Evolutionary conservation across 2,329 filamentous ascomycete genomes (phyloP).

Genomic region (Dactylella cylindrospora): DNA sequence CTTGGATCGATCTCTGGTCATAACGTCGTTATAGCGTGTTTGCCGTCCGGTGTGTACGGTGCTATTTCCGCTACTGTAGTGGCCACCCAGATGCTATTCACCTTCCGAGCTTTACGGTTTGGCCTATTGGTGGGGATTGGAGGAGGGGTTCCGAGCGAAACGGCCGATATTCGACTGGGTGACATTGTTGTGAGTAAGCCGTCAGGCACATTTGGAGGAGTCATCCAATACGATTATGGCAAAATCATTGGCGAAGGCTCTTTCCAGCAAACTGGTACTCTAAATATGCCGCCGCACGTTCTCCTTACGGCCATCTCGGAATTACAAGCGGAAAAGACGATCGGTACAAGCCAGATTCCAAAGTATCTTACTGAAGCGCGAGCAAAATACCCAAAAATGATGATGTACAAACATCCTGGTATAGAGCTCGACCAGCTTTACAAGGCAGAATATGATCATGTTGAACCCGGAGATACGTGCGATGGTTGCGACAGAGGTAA

Average conservation of each 20-base stretch:
- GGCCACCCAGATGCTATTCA: not conserved
- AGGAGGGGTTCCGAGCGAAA: not conserved
- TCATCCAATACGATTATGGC: constrained; percentile 4
- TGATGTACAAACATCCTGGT: too few relatives aligned
- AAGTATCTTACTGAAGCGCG: too few relatives aligned
- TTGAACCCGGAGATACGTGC: too few relatives aligned
- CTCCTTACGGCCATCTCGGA: not conserved
- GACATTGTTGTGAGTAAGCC: constrained; percentile 16
- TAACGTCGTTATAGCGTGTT: constrained; percentile 41
- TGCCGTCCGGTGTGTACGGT: constrained; percentile 21
- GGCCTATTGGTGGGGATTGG: constrained; percentile 5
- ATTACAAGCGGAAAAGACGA: too few relatives aligned
- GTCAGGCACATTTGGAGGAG: not conserved
- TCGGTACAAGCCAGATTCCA: too few relatives aligned
- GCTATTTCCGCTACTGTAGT: not conserved
- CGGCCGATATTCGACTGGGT: not conserved
- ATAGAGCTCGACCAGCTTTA: not conserved
- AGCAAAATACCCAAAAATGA: too few relatives aligned
- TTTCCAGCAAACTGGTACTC: not conserved
- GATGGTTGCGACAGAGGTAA: not conserved
- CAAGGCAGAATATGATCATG: constrained; percentile 3
- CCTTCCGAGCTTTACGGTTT: not conserved
- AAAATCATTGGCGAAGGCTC: not conserved
- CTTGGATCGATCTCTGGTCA: constrained; percentile 42
- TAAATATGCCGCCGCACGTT: not conserved